phyloP scores from a whole-genome alignment of 2,329 filamentous ascomycete species.

The Colletotrichum higginsianum region DNA sequence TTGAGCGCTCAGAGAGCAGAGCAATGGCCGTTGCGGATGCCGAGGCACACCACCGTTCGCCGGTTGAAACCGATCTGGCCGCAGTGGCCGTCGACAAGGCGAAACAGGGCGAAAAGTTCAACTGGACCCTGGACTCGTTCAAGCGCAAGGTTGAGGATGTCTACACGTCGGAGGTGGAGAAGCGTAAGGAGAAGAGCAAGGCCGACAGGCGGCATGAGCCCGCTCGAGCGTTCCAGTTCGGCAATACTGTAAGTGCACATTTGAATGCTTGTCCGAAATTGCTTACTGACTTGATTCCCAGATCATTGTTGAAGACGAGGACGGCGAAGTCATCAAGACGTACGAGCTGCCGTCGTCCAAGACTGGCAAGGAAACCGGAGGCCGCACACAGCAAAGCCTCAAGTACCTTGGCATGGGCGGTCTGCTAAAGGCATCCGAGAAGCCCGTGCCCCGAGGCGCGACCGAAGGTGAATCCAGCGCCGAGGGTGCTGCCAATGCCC shows the following conservation, averaged over 20 bases:
- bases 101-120: constrained; percentile 51
- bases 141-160: constrained; percentile 67
- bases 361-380: constrained; percentile 50
- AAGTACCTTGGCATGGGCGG: constrained; percentile 70
- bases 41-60: constrained; percentile 28
- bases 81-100: constrained; percentile 44
- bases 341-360: constrained; percentile 78
- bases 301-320: constrained; percentile 90
- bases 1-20: constrained; percentile 63
- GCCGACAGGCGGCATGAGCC: constrained; percentile 74
- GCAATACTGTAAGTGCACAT: constrained; percentile 75
- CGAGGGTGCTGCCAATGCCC: constrained; percentile 54
- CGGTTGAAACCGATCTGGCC: constrained; percentile 26
- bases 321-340: constrained; percentile 88
- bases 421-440: constrained; percentile 58
- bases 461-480: constrained; percentile 52
- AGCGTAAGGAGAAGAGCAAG: constrained; percentile 73
- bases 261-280: constrained; percentile 14
- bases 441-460: constrained; percentile 48
- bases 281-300: constrained; percentile 55
- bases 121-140: constrained; percentile 61
- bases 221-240: constrained; percentile 88
- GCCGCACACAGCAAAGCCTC: constrained; percentile 60
- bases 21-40: constrained; percentile 24
- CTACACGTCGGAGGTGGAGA: constrained; percentile 72